Percentiles rank a stretch among this genome's conserved stretches.
These are phyloP conservation scores for Neonectria hederae DNA, from an alignment of 2,329 filamentous ascomycete species.

Conservation along the genomic window DNA sequence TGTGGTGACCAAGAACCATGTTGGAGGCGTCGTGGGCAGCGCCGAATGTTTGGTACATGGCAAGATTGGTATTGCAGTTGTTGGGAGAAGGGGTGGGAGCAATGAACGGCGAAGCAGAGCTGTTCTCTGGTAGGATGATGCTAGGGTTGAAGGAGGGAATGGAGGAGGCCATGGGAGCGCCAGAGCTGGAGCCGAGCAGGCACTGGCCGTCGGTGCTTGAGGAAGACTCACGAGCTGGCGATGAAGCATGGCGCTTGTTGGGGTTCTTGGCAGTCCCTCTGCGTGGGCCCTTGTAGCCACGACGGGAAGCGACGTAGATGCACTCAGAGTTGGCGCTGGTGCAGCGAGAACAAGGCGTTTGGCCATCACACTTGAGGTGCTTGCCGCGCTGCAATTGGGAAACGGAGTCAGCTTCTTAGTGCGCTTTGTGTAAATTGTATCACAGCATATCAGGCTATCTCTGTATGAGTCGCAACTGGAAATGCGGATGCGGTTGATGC, in stretches of 20 bases:
- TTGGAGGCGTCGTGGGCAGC: constrained; percentile 35
- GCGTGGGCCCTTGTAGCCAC: constrained; percentile 74
- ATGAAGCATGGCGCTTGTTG: constrained; percentile 61
- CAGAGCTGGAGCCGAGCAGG: constrained; percentile 51
- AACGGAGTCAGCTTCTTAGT: constrained; percentile 19
- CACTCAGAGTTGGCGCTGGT: constrained; percentile 67
- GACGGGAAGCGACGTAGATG: constrained; percentile 76
- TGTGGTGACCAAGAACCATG: constrained; percentile 30
- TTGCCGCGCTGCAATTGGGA: constrained; percentile 59
- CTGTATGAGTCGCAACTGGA: neutral
- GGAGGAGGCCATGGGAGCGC: constrained; percentile 23
- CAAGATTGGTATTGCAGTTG: constrained; percentile 20
- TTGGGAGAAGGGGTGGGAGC: constrained; percentile 22
- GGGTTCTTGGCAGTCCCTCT: constrained; percentile 53
- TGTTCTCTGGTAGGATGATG: constrained; percentile 21
- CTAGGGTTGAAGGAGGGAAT: constrained; percentile 25
- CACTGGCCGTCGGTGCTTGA: constrained; percentile 49
- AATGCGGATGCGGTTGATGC: neutral
- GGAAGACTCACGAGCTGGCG: constrained; percentile 40
- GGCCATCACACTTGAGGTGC: constrained; percentile 81
- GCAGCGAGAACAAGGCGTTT: constrained; percentile 76
- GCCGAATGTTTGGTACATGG: constrained; percentile 30
- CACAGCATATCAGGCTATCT: neutral
- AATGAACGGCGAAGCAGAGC: constrained; percentile 35
- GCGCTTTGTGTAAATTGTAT: neutral